Percentiles rank a stretch among this genome's conserved stretches.
Conservation (phyloP, 2,329 filamentous ascomycete genomes). For the Xylaria sp. region DNA sequence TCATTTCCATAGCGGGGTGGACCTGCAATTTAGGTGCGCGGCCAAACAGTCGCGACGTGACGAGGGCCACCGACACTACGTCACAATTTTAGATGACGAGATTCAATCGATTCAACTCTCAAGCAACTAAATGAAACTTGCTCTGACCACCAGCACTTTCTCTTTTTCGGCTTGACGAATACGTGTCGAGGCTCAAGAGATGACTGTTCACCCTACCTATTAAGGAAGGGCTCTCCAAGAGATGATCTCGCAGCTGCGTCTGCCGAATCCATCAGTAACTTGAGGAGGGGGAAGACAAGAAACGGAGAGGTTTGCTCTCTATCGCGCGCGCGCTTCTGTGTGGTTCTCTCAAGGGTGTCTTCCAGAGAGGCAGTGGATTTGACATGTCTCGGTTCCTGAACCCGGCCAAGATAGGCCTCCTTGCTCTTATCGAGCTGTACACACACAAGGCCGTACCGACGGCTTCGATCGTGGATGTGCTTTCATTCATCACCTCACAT, state of each 20-base stretch:
- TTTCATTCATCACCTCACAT: slow-evolving; percentile 73
- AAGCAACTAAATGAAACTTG: not conserved
- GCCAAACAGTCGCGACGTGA: not conserved
- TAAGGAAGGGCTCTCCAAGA: not conserved
- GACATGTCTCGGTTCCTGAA: slow-evolving; percentile 77
- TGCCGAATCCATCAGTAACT: not conserved
- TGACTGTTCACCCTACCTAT: not conserved
- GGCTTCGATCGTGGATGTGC: slow-evolving; percentile 64
- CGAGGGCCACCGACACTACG: not conserved
- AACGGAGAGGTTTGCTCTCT: not conserved
- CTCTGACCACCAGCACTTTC: not conserved
- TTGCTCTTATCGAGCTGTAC: slow-evolving; percentile 79
- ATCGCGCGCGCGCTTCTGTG: not conserved
- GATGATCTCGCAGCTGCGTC: slow-evolving; percentile 5
- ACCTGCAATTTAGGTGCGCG: not conserved
- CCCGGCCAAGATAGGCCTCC: slow-evolving; percentile 78
- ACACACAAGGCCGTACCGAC: slow-evolving; percentile 63
- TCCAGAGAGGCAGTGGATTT: not conserved
- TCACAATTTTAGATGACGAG: slow-evolving; percentile 1
- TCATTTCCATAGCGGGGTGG: not conserved
- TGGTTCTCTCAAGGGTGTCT: not conserved
- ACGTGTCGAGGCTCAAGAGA: not conserved
- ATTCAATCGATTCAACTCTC: not conserved
- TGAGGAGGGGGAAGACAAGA: not conserved
- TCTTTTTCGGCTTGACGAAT: not conserved